Evolutionary conservation across 164 flowering plant species (phyloP).

Genomic region (Vitis labrusca): DNA sequence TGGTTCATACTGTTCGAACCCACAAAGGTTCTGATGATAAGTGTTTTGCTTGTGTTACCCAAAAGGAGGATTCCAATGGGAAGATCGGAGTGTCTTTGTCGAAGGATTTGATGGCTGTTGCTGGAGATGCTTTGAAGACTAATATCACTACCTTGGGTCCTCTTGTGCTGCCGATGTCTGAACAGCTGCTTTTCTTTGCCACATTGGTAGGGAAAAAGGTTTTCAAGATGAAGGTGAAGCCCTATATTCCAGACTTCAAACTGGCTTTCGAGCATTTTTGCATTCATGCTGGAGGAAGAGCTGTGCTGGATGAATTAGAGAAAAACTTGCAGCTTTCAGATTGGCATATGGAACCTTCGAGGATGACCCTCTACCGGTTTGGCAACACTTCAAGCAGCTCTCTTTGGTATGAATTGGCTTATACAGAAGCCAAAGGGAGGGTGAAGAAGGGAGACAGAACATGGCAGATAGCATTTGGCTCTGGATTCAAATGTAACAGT

Average conservation of each 20-base stretch:
- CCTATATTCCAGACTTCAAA: constrained; percentile 85
- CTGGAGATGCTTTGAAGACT: constrained; percentile 86
- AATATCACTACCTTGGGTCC: constrained; percentile 88
- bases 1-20: constrained; percentile 78
- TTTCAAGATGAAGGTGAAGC: constrained; percentile 79
- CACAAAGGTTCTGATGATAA: constrained; percentile 83
- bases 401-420: constrained; percentile 84
- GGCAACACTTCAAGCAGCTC: constrained; percentile 90
- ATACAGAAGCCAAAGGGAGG: constrained; percentile 76
- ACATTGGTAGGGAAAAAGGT: constrained; percentile 65
- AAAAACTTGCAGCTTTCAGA: constrained; percentile 72
- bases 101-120: constrained; percentile 85
- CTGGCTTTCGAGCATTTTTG: constrained; percentile 88
- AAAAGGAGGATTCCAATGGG: constrained; percentile 61
- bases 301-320: constrained; percentile 81
- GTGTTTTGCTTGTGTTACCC: constrained; percentile 73
- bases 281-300: constrained; percentile 94
- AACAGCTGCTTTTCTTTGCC: constrained; percentile 72
- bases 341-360: constrained; percentile 90
- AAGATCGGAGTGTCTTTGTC: constrained; percentile 76
- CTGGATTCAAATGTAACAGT: constrained; percentile 85
- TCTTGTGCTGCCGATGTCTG: constrained; percentile 83
- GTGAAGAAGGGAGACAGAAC: constrained; percentile 66
- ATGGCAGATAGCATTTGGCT: constrained; percentile 88
- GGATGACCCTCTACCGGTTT: constrained; percentile 72